Conservation (phyloP, 208 protist genomes). For the Wallacemonas collosoma region DNA sequence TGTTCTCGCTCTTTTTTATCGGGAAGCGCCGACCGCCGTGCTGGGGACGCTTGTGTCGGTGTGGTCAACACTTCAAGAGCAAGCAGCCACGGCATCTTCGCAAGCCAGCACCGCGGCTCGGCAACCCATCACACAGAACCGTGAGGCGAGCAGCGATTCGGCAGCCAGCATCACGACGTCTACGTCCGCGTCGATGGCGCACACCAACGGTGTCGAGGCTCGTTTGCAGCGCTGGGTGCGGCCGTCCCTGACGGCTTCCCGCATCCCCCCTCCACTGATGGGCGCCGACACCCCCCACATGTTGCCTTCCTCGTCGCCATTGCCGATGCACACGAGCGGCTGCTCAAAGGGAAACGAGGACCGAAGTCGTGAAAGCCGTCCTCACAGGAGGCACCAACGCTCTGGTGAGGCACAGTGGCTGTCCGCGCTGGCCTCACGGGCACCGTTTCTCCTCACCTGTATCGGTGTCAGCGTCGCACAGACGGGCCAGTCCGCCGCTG, state of each 20-base stretch:
- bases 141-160: not conserved
- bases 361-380: too few species aligned
- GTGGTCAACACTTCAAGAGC: not conserved
- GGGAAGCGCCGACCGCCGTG: not conserved
- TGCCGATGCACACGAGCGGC: not conserved
- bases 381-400: too few species aligned
- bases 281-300: too few species aligned
- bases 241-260: not conserved
- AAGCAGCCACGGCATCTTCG: not conserved
- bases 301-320: not conserved
- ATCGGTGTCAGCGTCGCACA: not conserved
- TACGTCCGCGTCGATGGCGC: not conserved
- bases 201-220: not conserved
- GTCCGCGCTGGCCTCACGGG: not conserved
- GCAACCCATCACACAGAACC: too few species aligned
- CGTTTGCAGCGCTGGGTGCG: conserved; percentile 5
- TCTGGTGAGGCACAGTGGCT: not conserved
- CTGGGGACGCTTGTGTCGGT: not conserved
- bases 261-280: not conserved
- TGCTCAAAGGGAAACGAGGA: not conserved
- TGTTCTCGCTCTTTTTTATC: conserved; percentile 1
- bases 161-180: not conserved
- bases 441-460: conserved; percentile 1
- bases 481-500: not conserved
- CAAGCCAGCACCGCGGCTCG: too few species aligned